A percentile compares a stretch with the other conserved stretches of the same genome.
Conservation (phyloP, 2,329 filamentous ascomycete genomes). For the Alternaria conjuncta region DNA sequence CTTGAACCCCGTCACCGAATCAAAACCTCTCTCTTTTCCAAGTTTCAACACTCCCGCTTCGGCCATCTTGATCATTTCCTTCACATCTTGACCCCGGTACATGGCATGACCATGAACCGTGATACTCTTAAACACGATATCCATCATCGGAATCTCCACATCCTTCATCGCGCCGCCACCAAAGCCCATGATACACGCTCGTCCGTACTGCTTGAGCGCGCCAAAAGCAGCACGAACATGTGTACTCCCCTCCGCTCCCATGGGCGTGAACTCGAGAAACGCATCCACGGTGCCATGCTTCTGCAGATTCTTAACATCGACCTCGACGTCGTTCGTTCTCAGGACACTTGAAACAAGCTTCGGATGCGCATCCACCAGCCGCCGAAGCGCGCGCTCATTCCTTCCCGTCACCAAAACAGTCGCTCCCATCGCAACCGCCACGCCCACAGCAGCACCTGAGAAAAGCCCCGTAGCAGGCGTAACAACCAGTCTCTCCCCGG, state of each 20-base stretch:
- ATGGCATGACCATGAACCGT: constrained; percentile 47
- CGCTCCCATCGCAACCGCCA: background rate
- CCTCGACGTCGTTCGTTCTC: background rate
- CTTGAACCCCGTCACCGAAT: background rate
- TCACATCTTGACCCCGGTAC: constrained; percentile 51
- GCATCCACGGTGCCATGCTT: background rate
- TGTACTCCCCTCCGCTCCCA: constrained; percentile 42
- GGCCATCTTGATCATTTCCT: constrained; percentile 51
- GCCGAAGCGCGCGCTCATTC: background rate
- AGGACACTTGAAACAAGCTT: background rate
- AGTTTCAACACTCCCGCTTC: constrained; percentile 50
- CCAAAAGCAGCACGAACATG: constrained; percentile 50
- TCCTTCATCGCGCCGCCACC: constrained; percentile 4
- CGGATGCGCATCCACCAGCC: background rate
- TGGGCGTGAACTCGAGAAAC: constrained; percentile 23
- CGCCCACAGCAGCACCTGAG: background rate
- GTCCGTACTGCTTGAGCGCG: constrained; percentile 1
- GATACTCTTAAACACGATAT: constrained; percentile 41
- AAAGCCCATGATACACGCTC: constrained; percentile 12
- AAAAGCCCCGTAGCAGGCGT: constrained; percentile 10
- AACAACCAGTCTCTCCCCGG: constrained; percentile 2
- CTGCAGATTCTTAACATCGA: background rate
- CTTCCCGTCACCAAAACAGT: background rate
- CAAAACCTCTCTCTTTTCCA: constrained; percentile 20
- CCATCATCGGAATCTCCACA: constrained; percentile 7